Conservation (phyloP, 202 grass and related monocot genomes). For the Eragrostis tef region DNA sequence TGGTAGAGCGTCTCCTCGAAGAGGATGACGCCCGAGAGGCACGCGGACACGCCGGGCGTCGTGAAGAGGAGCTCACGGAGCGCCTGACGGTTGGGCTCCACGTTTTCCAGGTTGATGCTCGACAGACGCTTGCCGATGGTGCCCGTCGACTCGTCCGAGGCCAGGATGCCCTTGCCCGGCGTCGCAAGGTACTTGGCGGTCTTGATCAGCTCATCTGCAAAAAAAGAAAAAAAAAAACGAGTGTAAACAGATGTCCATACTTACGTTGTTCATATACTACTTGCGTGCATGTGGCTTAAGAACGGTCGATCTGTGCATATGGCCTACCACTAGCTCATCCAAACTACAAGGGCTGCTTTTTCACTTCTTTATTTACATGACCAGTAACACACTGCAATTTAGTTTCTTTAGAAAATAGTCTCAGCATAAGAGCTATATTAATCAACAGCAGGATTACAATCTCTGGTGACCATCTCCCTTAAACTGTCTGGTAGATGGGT, state of each 20-base stretch:
- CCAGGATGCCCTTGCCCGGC: conserved; percentile 87
- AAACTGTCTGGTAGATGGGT: too few species aligned
- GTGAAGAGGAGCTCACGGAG: conserved; percentile 88
- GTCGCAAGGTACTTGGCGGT: conserved; percentile 85
- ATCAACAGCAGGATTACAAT: too few species aligned
- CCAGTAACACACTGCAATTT: background rate
- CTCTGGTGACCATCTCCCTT: too few species aligned
- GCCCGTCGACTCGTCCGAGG: conserved; percentile 88
- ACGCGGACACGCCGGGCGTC: conserved; percentile 56
- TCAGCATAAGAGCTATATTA: too few species aligned
- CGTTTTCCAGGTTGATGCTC: conserved; percentile 94
- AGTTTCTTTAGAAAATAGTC: background rate
- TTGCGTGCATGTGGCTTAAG: too few species aligned
- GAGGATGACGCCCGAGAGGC: conserved; percentile 86
- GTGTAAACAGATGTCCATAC: too few species aligned
- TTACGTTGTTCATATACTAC: too few species aligned
- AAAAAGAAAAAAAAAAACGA: too few species aligned
- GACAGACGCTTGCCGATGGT: conserved; percentile 95
- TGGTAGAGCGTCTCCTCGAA: conserved; percentile 98
- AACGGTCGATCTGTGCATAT: too few species aligned
- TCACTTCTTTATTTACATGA: background rate
- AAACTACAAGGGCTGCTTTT: background rate
- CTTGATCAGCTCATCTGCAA: conserved; percentile 84
- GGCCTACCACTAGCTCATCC: too few species aligned
- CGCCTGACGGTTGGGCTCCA: conserved; percentile 86